Evolutionary conservation across 139 green algal genomes (phyloP), one percentile per base, ranked within the genome.

Genomic region (Tetraselmis striata): DNA sequence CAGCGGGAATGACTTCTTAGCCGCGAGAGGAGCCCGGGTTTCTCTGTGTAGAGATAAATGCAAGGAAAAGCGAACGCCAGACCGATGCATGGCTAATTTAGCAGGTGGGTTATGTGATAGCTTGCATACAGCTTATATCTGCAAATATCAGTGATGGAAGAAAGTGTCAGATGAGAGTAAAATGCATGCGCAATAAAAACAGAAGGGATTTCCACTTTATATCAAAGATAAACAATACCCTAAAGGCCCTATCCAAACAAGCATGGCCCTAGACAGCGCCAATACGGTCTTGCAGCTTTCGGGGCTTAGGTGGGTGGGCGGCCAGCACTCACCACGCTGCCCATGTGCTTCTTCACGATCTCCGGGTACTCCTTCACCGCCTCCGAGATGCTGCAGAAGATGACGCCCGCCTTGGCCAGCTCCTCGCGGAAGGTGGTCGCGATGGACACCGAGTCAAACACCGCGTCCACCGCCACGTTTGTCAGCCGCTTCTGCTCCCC

Each of bases 371-470:
- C 95, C 32, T 91, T 90, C 5, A 99, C 90, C 0, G 97, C 97
- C 83, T 99, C 97, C 2, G 86, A 94, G 85, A 99, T 98, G 84
- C 86, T 95, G 89, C 93, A 98, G 90, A 99, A 99, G 83, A 99
- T 95, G 30, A 99, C 95, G 67, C 97, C 97, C 2, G 90, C 89
- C 89, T 99, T 97, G 1, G 80, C 86, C 80, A 99, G 89, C 85
- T 99, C 97, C 82, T 95, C 93, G 77, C 90, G 87, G 87, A 99
- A 99, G 26, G 97, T 99, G 24, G 97, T 99, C 26, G 95, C 96
- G 76, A 99, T 99, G 79, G 97, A 99, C 0, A 98, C 96, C 0
- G 90, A 96, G 88, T 99, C 97, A 85, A 99, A 99, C 31, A 99
- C 97, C 27, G 94, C 95, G 83, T 99, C 97, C 1, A 99, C 94